Percentiles rank a stretch among this genome's conserved stretches.
Conservation (phyloP, 2,329 filamentous ascomycete species). For the Aspergillus clavatus region DNA sequence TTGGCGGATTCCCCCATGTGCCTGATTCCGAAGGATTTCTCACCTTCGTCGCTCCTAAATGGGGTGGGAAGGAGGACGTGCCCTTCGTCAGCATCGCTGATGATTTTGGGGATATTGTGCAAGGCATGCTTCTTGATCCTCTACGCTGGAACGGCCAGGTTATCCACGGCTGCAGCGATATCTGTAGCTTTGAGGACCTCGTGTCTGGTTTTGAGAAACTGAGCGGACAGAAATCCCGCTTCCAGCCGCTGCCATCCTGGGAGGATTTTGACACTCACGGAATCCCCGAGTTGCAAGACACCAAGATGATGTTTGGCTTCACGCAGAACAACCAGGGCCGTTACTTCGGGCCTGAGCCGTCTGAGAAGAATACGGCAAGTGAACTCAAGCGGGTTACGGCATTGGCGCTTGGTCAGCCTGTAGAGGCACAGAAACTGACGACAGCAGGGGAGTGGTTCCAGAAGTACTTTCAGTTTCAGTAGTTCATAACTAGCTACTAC, state of each 20-base stretch:
- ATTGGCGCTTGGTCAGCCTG: not conserved
- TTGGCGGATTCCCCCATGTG: conserved; percentile 41
- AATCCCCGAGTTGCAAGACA: conserved; percentile 8
- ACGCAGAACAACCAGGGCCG: conserved; percentile 7
- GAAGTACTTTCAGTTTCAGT: not conserved
- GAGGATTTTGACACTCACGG: conserved; percentile 10
- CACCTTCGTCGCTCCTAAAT: conserved; percentile 34
- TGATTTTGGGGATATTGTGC: conserved; percentile 46
- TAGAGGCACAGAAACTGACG: not conserved
- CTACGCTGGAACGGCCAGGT: conserved; percentile 33
- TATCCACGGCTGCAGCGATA: conserved; percentile 38
- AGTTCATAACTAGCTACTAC: not conserved
- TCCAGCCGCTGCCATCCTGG: conserved; percentile 7
- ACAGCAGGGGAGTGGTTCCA: not conserved
- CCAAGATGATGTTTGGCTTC: conserved; percentile 11
- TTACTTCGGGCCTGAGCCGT: conserved; percentile 8
- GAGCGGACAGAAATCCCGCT: conserved; percentile 6
- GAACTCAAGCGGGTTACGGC: conserved; percentile 5
- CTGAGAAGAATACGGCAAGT: conserved; percentile 5
- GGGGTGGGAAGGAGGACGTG: conserved; percentile 38
- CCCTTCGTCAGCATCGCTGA: conserved; percentile 39
- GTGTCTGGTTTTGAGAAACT: conserved; percentile 6
- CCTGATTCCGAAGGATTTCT: conserved; percentile 35
- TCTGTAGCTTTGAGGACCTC: conserved; percentile 27
- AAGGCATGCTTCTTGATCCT: conserved; percentile 42